phyloP scores from a whole-genome alignment of 202 grass and related monocot species.

The Digitaria exilis region DNA sequence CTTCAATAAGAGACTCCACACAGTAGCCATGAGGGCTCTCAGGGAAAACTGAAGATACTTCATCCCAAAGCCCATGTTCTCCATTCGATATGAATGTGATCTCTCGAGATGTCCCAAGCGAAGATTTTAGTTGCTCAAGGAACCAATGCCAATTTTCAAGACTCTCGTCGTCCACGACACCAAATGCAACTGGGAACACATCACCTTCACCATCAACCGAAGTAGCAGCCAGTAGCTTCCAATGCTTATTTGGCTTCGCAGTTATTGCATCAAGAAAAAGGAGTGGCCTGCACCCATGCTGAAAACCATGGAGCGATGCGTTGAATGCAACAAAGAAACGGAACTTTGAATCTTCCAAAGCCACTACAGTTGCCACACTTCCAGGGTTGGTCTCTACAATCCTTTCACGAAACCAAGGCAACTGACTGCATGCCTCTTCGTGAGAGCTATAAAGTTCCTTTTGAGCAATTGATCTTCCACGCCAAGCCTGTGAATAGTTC shows the following conservation, averaged over 20 bases:
- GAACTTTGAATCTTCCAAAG: slow-evolving; percentile 87
- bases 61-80: slow-evolving; percentile 80
- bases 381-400: slow-evolving; percentile 92
- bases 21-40: slow-evolving; percentile 83
- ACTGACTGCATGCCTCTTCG: slow-evolving; percentile 83
- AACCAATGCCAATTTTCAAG: slow-evolving; percentile 95
- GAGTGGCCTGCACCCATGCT: slow-evolving; percentile 88
- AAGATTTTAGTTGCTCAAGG: slow-evolving; percentile 84
- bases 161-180: slow-evolving; percentile 76
- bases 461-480: slow-evolving; percentile 93
- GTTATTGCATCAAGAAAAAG: slow-evolving; percentile 85
- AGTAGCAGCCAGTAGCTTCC: slow-evolving; percentile 81
- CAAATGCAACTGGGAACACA: slow-evolving; percentile 85
- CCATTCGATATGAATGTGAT: slow-evolving; percentile 91
- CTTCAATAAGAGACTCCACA: slow-evolving; percentile 72
- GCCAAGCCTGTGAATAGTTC: slow-evolving; percentile 98
- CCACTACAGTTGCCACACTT: slow-evolving; percentile 77
- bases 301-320: slow-evolving; percentile 88
- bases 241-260: slow-evolving; percentile 81
- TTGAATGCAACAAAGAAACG: slow-evolving; percentile 91
- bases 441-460: slow-evolving; percentile 88
- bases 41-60: slow-evolving; percentile 70
- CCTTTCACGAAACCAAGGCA: slow-evolving; percentile 92
- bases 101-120: slow-evolving; percentile 46
- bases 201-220: slow-evolving; percentile 84